Base-by-base conservation (phyloP, 176 grass and related monocot genomes). In the Cenchrus fungigraminus region DNA sequence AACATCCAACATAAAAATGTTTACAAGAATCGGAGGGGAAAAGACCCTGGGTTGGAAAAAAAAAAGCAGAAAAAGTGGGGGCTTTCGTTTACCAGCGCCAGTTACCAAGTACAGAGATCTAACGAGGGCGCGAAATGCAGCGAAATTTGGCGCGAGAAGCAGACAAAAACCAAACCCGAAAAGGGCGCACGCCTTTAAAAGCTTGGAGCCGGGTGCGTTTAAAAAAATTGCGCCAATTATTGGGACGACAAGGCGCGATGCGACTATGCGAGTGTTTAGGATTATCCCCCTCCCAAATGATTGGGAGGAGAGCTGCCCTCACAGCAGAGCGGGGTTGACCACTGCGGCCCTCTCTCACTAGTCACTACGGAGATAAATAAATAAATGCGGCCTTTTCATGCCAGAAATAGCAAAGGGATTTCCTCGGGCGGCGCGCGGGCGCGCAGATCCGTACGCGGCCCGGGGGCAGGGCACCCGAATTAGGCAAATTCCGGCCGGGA, bases 151-250 rank as follows among this genome's bases (percentile, higher is more conserved):
- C 85, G 83, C 83, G 73, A 80, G 60, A 95, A 80, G 65, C 80
- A 78, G 77, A 65, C 70, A 87, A 88, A 79, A 87, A 77, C 37
- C 79, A 70, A 79, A 83, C 79, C 42, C 74, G 83, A 91, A 90
- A 95, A 83, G 71, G 79, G 63, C 74, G 63, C 74, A 84, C 56
- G 82, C 80, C 89, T 91, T 91, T 91, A 84, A 87, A 91, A 87
- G 76, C 81, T 87, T 60, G 4, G 85, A 31, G 19, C 12, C 14
- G 3, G 3, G 61, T 42, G 47, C 47, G 52, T 71, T 76, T 66
- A 86, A 87, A 88, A 83, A 89, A 82, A 71, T 67, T 75, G 83
- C 82, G 82, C 88, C 79, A 92, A 90, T 90, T 90, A 84, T 73
- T 77, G 79, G 47, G 44, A 61, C 63, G 71, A 60, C 86, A 70